Evolutionary conservation across 2,329 filamentous ascomycete species (phyloP).

Genomic region (Hymenotorrendiella dingleyae): DNA sequence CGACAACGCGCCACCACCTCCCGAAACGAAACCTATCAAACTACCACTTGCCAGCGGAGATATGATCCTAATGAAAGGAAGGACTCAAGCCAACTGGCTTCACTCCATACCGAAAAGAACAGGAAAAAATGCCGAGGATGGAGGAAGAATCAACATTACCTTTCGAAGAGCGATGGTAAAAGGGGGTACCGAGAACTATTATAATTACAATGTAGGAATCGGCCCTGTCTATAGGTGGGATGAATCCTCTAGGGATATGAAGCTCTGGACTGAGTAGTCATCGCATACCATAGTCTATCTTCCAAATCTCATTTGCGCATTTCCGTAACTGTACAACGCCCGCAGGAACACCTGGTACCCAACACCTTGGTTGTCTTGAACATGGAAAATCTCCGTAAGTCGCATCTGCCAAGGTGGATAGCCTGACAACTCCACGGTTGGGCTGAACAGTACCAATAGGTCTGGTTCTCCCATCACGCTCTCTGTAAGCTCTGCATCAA

Average conservation of each 20-base stretch:
- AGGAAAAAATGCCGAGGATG: slow-evolving; percentile 55
- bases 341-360: slow-evolving; percentile 91
- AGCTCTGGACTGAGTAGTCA: slow-evolving; percentile 20
- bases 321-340: slow-evolving; percentile 76
- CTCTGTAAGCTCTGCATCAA: slow-evolving; percentile 80
- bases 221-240: slow-evolving; percentile 68
- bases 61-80: slow-evolving; percentile 73
- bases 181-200: slow-evolving; percentile 75
- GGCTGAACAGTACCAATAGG: slow-evolving; percentile 79
- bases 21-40: slow-evolving; percentile 41
- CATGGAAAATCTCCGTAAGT: slow-evolving; percentile 85
- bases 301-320: slow-evolving; percentile 76
- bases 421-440: slow-evolving; percentile 75
- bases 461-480: slow-evolving; percentile 85
- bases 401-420: slow-evolving; percentile 97
- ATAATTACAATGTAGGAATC: slow-evolving; percentile 73
- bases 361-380: slow-evolving; percentile 72
- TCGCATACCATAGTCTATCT: slow-evolving; percentile 20
- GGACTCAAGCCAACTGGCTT: slow-evolving; percentile 70
- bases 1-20: slow-evolving; percentile 20
- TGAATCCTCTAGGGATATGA: slow-evolving; percentile 40
- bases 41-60: slow-evolving; percentile 59
- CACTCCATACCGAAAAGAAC: slow-evolving; percentile 73
- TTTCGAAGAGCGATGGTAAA: slow-evolving; percentile 66
- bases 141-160: slow-evolving; percentile 70